Evolutionary conservation across 169 alveolate genomes (phyloP), one percentile per base, ranked within the genome.

Genomic region (Plasmodium inui): DNA sequence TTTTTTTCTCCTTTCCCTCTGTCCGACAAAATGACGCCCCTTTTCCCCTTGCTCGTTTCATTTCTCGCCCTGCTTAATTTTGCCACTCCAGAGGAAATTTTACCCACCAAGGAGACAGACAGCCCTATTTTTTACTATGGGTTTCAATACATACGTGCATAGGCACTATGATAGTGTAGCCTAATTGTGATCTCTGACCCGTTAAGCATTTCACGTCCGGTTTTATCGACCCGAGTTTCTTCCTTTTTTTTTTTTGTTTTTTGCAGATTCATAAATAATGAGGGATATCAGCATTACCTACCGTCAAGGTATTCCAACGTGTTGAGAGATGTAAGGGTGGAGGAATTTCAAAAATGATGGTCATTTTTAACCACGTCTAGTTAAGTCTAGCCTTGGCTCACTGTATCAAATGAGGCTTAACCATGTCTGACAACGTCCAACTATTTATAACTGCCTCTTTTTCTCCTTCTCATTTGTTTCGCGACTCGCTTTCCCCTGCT

Each of bases 241-340:
- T 9, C 7, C 28, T 28, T 71, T 79, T 37, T 78, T 57, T 89
- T 83, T 61, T 61, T 83, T 83, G 32, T 41, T 61, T 61, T 80
- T 32, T 80, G 71, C 81, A 89, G 94, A 86, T 89, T 80, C 28
- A 89, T 79, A 89, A 89, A 89, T 89, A 89, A 89, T 70, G 94
- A 89, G 83, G 78, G 41, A 37, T 89, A 89, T 41, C 89, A 89
- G 19, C 94, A 89, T 89, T 89, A 89, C 53, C 8, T 89, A 76
- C 94, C 94, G 17, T 89, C 94, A 22, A 89, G 82, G 73, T 41
- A 80, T 80, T 32, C 89, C 61, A 81, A 89, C 39, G 82, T 70
- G 53, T 37, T 41, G 46, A 10, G 76, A 3, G 94, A 89, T 80
- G 94, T 86, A 86, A 86, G 28, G 19, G 34, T 17, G 44, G 81